Evolutionary conservation across 75 land plant species (phyloP).

Genomic region (Sequoia sempervirens): DNA sequence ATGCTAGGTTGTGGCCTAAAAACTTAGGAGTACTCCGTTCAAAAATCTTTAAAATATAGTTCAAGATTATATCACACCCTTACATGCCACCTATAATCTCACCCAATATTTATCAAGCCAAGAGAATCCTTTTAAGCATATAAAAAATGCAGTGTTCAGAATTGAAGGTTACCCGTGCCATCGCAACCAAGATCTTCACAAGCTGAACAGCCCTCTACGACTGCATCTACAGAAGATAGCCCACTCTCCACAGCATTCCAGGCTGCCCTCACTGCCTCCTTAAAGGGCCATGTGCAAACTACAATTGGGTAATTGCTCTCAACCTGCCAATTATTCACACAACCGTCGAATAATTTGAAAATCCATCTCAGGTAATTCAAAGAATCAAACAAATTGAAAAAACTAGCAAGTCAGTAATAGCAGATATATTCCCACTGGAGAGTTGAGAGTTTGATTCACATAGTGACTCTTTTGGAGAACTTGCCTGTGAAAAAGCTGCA

Average conservation of each 20-base stretch:
- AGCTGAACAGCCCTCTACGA: slow-evolving; percentile 89
- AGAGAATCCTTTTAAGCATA: no score
- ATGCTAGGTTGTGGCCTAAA: no score
- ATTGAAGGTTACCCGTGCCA: slow-evolving; percentile 65
- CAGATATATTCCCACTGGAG: not conserved
- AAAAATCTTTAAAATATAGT: no score
- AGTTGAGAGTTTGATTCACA: not conserved
- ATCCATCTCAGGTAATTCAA: not conserved
- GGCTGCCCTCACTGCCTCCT: slow-evolving; percentile 86
- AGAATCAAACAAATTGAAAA: not conserved
- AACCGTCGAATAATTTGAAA: not conserved
- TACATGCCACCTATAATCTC: no score
- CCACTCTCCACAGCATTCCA: slow-evolving; percentile 72
- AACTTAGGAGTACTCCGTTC: no score
- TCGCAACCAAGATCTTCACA: slow-evolving; percentile 89
- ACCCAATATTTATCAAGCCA: no score
- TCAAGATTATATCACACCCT: no score
- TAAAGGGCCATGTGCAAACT: slow-evolving; percentile 91
- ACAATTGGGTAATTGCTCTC: slow-evolving; percentile 52
- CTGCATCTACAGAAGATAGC: slow-evolving; percentile 76
- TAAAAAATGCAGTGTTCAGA: not conserved
- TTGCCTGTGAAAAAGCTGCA: not conserved
- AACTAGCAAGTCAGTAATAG: not conserved
- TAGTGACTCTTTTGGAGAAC: not conserved
- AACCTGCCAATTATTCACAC: not conserved